Evolutionary conservation across 345 rosid species (phyloP).

Genomic region (Euphorbia peplus): DNA sequence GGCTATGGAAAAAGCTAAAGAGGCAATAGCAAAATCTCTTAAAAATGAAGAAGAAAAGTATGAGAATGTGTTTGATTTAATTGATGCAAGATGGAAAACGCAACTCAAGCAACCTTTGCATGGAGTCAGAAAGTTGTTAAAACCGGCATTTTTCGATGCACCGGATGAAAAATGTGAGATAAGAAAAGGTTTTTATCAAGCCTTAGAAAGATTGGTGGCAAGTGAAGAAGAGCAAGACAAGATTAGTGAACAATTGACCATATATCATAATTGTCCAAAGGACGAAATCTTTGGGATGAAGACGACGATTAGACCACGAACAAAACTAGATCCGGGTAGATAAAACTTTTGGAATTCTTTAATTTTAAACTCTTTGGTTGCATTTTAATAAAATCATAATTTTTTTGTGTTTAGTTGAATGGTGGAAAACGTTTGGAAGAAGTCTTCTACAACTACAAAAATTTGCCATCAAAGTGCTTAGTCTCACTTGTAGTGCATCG

Average conservation of each 20-base stretch:
- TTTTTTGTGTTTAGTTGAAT: too few species aligned
- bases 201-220: not conserved
- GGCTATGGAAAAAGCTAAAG: constrained; percentile 7
- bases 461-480: not conserved
- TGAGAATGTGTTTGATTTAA: not conserved
- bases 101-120: not conserved
- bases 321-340: too few species aligned
- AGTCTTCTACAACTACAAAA: not conserved
- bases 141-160: not conserved
- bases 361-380: not conserved
- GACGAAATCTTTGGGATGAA: too few species aligned
- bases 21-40: not conserved
- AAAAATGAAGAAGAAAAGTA: not conserved
- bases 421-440: not conserved
- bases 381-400: too few species aligned
- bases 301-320: too few species aligned
- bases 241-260: too few species aligned
- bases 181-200: not conserved
- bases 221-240: too few species aligned
- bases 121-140: not conserved
- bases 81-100: not conserved
- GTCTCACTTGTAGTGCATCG: not conserved
- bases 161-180: not conserved
- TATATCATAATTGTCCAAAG: too few species aligned
- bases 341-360: too few species aligned